Base-by-base conservation (phyloP, 2,329 filamentous ascomycete genomes). In the Bertia moriformis region DNA sequence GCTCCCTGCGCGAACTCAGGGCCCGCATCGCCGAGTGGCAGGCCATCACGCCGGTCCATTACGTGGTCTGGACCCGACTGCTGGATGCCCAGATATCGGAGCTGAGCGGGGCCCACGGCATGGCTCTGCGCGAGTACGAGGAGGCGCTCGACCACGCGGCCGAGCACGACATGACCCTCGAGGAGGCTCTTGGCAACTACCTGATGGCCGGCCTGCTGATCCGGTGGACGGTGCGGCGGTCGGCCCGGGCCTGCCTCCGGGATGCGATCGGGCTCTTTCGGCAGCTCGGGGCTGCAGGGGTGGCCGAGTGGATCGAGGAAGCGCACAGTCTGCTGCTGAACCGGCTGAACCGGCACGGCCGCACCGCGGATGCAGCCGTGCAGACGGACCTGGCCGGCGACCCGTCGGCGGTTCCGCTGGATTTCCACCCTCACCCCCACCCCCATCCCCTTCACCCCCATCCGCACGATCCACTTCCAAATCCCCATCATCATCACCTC, bases 151-250 rank as follows among this genome's bases (percentile, higher is more conserved):
- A 88, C 48, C 82, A 87, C 49, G 73, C 78, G 12, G 67, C 81
- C 15, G 66, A 81, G 40, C 68, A 84, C 47, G 66, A 67, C 33
- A 80, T 83, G 44, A 50, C 69, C 2, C 70, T 86, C 38, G 83
- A 88, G 43, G 80, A 87, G 53, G 83, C 78, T 0, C 63, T 86
- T 2, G 73, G 75, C 14, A 80, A 82, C 49, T 83, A 84, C 51
- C 62, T 87, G 19, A 80, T 87, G 61, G 81, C 76, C 2, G 79
- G 79, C 7, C 78, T 76, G 51, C 73, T 86, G 44, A 63, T 83
- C 39, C 66, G 82, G 13, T 66, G 70, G 44, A 69, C 71, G 12
- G 77, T 80, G 3, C 67, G 73, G 29, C 63, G 83, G 43, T 78
- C 80, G 24, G 83, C 83, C 18, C 70, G 78, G 39, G 69, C 75